These are phyloP conservation scores for Wallacemonas sp. DNA, from an alignment of 208 protist species.

Conservation along the genomic window DNA sequence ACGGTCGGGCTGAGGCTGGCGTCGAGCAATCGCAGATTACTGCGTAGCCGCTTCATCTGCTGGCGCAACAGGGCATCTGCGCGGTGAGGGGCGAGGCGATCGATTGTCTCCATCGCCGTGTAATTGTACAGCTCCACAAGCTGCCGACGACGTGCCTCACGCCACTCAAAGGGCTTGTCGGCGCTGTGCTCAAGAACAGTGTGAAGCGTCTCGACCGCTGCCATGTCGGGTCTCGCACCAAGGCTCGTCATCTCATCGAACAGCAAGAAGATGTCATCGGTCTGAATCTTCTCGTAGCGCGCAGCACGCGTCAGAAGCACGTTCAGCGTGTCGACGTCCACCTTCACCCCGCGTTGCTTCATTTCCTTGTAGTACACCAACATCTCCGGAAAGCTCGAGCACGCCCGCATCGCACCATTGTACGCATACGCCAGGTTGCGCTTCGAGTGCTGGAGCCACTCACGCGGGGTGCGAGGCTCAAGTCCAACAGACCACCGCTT, in stretches of 20 bases:
- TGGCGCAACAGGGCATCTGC: constrained; percentile 54
- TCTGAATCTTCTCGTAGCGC: constrained; percentile 75
- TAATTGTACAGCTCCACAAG: constrained; percentile 83
- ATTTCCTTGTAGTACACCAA: constrained; percentile 88
- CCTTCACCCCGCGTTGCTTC: constrained; percentile 87
- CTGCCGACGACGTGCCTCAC: constrained; percentile 77
- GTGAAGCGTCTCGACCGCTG: constrained; percentile 80
- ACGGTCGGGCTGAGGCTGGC: constrained; percentile 64
- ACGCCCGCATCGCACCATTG: constrained; percentile 88
- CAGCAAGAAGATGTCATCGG: constrained; percentile 83
- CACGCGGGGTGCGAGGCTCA: constrained; percentile 76
- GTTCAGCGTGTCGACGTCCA: constrained; percentile 89
- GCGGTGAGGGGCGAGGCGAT: constrained; percentile 51
- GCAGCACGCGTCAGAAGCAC: constrained; percentile 81
- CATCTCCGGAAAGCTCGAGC: constrained; percentile 81
- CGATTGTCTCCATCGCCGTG: constrained; percentile 69
- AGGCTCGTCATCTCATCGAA: constrained; percentile 78
- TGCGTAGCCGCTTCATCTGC: constrained; percentile 64
- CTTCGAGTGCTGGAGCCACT: constrained; percentile 78
- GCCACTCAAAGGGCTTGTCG: constrained; percentile 68
- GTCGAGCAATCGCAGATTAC: constrained; percentile 59
- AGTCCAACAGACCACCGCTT: constrained; percentile 83
- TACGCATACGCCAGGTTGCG: constrained; percentile 90
- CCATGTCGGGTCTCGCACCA: constrained; percentile 76
- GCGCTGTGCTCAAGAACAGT: constrained; percentile 83